Conservation (phyloP, 2,329 filamentous ascomycete species). For the Cyclaneusma minus region DNA sequence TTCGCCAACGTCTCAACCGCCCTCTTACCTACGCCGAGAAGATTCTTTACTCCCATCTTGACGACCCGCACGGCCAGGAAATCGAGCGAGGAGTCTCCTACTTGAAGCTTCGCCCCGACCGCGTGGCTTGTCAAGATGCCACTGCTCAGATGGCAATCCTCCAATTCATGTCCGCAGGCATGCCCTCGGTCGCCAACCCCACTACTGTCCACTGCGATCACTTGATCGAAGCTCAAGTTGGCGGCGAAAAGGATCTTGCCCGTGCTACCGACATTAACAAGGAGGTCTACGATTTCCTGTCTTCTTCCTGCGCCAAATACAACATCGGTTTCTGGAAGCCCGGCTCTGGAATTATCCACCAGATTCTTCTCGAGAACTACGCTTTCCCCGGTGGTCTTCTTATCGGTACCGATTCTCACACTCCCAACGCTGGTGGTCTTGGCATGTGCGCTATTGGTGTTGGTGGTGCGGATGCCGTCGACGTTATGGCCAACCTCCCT, state of each 20-base stretch:
- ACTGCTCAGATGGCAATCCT: conserved; percentile 99
- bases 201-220: conserved; percentile 97
- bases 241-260: conserved; percentile 83
- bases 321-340: conserved; percentile 99
- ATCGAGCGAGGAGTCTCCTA: conserved; percentile 94
- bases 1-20: conserved; percentile 77
- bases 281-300: conserved; percentile 97
- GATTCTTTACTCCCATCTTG: conserved; percentile 96
- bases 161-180: conserved; percentile 98
- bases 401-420: conserved; percentile 97
- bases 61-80: conserved; percentile 90
- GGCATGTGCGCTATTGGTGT: conserved; percentile 93
- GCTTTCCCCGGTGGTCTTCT: conserved; percentile 96
- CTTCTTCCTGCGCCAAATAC: conserved; percentile 92
- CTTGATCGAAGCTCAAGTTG: conserved; percentile 94
- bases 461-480: conserved; percentile 93
- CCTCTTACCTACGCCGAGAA: conserved; percentile 95
- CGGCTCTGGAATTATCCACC: conserved; percentile 97
- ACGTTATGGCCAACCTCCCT: conserved; percentile 92
- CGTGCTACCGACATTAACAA: conserved; percentile 91
- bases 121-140: conserved; percentile 98
- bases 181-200: conserved; percentile 88
- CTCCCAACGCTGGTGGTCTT: conserved; percentile 90
- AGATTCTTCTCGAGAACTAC: conserved; percentile 97
- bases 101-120: conserved; percentile 90